Evolutionary conservation across 306 rosid genomes (phyloP).

Genomic region (Amphicarpaea edgeworthii): DNA sequence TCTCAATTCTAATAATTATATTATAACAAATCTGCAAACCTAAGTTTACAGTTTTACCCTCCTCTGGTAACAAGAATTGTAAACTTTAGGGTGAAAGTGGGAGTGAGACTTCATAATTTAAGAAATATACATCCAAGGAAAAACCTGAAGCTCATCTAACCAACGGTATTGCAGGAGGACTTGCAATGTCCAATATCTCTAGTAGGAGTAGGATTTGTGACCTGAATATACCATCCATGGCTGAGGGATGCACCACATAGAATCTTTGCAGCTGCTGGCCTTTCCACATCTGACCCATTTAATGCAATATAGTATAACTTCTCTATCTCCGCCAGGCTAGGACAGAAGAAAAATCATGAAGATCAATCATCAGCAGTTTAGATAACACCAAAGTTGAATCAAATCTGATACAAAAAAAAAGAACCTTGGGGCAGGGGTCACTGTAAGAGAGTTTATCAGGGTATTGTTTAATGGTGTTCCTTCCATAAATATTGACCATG

Average conservation of each 20-base stretch:
- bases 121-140: constrained; percentile 37
- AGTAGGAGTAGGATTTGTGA: constrained; percentile 46
- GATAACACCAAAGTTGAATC: constrained; percentile 38
- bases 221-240: constrained; percentile 91
- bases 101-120: constrained; percentile 4
- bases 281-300: constrained; percentile 77
- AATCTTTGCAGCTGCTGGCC: constrained; percentile 74
- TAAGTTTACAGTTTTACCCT: constrained; percentile 2
- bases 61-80: constrained; percentile 14
- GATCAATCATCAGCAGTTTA: constrained; percentile 45
- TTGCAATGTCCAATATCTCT: constrained; percentile 37
- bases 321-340: constrained; percentile 78
- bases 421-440: constrained; percentile 83
- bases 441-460: constrained; percentile 61
- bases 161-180: constrained; percentile 22
- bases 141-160: constrained; percentile 28
- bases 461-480: constrained; percentile 68
- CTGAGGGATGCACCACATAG: constrained; percentile 83
- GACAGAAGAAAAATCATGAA: constrained; percentile 47
- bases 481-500: constrained; percentile 78
- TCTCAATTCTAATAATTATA: constrained; percentile 34
- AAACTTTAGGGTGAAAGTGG: constrained; percentile 3
- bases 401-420: constrained; percentile 27
- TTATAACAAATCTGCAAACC: constrained; percentile 21
- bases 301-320: constrained; percentile 72